phyloP scores from a whole-genome alignment of 768 basidiomycete genomes.

The Rhizopogon roseolus region DNA sequence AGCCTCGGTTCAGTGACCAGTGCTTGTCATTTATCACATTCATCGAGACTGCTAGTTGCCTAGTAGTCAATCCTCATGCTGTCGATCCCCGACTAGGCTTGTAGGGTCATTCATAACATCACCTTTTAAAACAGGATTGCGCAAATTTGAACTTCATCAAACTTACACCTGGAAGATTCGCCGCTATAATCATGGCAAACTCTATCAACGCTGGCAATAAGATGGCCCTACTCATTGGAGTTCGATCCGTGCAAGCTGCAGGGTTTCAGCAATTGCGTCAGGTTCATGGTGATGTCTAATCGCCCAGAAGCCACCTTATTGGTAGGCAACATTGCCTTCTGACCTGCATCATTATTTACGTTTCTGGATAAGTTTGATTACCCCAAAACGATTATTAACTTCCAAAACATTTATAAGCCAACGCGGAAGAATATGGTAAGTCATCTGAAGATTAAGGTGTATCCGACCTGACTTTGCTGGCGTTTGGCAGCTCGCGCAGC shows the following conservation, averaged over 20 bases:
- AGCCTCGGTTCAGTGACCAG: too few species aligned
- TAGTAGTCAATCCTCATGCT: too few species aligned
- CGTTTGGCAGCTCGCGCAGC: constrained; percentile 32
- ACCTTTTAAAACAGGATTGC: too few species aligned
- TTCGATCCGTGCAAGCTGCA: constrained; percentile 2
- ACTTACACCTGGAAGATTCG: background rate
- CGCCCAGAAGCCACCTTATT: constrained; percentile 14
- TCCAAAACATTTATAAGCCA: constrained; percentile 28
- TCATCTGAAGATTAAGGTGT: background rate
- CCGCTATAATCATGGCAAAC: background rate
- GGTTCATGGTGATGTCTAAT: constrained; percentile 13
- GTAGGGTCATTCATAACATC: too few species aligned
- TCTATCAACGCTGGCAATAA: constrained; percentile 4
- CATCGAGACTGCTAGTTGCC: too few species aligned
- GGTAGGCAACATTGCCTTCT: constrained; percentile 15
- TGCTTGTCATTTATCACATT: too few species aligned
- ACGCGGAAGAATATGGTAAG: constrained; percentile 43
- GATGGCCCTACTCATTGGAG: constrained; percentile 21
- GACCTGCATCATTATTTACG: background rate
- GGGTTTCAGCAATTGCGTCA: constrained; percentile 1
- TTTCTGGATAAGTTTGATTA: constrained; percentile 35
- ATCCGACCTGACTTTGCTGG: background rate
- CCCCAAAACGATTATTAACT: constrained; percentile 30
- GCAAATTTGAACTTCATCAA: too few species aligned
- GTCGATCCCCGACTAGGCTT: too few species aligned